Conservation (phyloP, 148 eudicot species). For the Fagopyrum homotropicum region DNA sequence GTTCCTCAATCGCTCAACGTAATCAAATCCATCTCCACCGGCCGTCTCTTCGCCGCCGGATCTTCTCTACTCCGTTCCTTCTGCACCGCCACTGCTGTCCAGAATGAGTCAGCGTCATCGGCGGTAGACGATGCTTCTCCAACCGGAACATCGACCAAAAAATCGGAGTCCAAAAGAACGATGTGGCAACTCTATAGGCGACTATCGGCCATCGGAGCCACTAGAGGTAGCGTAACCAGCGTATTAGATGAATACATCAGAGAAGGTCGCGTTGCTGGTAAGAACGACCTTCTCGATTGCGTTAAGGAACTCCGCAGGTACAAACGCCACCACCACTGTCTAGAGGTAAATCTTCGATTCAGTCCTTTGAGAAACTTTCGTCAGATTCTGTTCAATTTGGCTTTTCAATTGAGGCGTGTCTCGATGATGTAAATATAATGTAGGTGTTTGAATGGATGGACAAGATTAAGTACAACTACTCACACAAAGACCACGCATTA, state of each 20-base stretch:
- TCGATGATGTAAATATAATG: neutral
- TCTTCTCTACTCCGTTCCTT: neutral
- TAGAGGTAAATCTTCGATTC: neutral
- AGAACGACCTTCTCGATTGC: constrained; percentile 6
- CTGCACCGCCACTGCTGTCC: constrained; percentile 2
- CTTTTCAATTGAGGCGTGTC: neutral
- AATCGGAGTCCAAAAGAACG: neutral
- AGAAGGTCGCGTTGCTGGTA: neutral
- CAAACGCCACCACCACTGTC: constrained; percentile 9
- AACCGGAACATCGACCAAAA: neutral
- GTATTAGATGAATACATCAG: neutral
- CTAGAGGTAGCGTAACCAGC: neutral
- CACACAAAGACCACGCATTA: constrained; percentile 29
- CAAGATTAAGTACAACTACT: constrained; percentile 24
- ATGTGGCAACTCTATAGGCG: constrained; percentile 5
- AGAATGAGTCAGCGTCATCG: neutral
- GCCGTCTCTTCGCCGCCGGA: constrained; percentile 7
- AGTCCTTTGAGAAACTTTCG: neutral
- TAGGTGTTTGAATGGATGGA: constrained; percentile 91
- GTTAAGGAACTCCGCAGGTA: neutral
- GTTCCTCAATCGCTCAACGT: neutral
- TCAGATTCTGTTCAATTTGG: neutral
- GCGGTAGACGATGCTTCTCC: neutral
- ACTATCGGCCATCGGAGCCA: constrained; percentile 5
- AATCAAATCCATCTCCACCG: constrained; percentile 3